phyloP scores from a whole-genome alignment of 345 rosid genomes.

The Reutealis trisperma region DNA sequence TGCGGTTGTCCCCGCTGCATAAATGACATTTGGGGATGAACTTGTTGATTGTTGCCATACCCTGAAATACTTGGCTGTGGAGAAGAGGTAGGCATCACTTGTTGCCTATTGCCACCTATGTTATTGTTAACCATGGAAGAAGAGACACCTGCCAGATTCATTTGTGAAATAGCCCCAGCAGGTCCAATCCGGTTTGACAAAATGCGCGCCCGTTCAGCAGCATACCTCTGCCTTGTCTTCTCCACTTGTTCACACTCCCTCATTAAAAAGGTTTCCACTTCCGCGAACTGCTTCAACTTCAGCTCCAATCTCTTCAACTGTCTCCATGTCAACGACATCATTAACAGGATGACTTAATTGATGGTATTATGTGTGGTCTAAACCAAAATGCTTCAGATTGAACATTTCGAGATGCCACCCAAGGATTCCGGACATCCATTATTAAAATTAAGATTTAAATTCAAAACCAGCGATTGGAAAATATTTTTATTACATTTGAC shows the following conservation, averaged over 20 bases:
- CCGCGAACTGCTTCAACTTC: conserved; percentile 98
- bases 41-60: conserved; percentile 53
- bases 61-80: conserved; percentile 69
- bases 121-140: conserved; percentile 56
- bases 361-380: not conserved
- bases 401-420: not conserved
- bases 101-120: conserved; percentile 51
- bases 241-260: conserved; percentile 98
- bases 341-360: not conserved
- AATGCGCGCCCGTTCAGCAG: conserved; percentile 70
- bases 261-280: conserved; percentile 86
- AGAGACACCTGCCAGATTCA: conserved; percentile 48
- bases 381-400: not conserved
- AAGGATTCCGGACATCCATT: not conserved
- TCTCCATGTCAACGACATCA: conserved; percentile 3
- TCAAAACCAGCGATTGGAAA: not conserved
- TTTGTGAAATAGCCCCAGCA: conserved; percentile 50
- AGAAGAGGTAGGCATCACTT: conserved; percentile 51
- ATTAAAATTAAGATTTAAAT: not conserved
- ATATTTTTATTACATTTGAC: not conserved
- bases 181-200: conserved; percentile 61
- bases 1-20: conserved; percentile 58
- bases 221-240: conserved; percentile 81
- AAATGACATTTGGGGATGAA: conserved; percentile 76
- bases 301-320: conserved; percentile 97